Base-by-base conservation (phyloP, 1,284 basidiomycete species). In the Blastosporella zonata region DNA sequence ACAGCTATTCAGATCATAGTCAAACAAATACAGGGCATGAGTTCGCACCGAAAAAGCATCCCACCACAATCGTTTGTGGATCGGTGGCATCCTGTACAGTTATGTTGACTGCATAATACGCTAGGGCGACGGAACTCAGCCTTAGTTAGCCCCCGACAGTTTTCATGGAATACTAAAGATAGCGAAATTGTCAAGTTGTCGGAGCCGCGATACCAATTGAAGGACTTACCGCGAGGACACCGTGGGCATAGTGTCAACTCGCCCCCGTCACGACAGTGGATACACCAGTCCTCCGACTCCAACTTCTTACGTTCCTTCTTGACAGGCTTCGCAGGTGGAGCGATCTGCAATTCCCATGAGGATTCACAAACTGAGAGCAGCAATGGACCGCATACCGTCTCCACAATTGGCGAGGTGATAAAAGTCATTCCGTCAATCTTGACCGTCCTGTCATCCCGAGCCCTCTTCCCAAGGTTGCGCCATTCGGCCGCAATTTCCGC, bases 201-300 rank as follows among this genome's bases (percentile, higher is more conserved):
- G 33, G 34, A 43, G 3, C 13, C 38, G 47, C 18, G 50, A 36
- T 40, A 13, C 13, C 28, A 21, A 15, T 40, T 27, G 21, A 37
- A 25, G 9, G 22, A 48, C 64, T 21, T 50, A 79, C 79, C 78
- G 67, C 81, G 68, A 35, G 80, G 80, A 60, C 81, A 82, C 22
- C 54, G 47, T 17, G 46, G 43, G 55, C 82, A 84, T 6, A 73
- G 49, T 31, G 74, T 62, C 4, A 84, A 55, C 42, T 79, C 70
- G 0, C 81, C 81, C 1, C 81, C 80, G 46, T 84, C 82, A 35
- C 75, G 68, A 60, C 81, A 84, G 47, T 71, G 64, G 34, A 77
- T 71, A 58, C 81, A 84, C 65, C 69, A 78, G 51, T 83, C 78
- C 57, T 81, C 77, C 18, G 64, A 73, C 6, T 75, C 75, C 43